phyloP scores from a whole-genome alignment of 2,329 filamentous ascomycete species.

The Ciborinia camelliae region DNA sequence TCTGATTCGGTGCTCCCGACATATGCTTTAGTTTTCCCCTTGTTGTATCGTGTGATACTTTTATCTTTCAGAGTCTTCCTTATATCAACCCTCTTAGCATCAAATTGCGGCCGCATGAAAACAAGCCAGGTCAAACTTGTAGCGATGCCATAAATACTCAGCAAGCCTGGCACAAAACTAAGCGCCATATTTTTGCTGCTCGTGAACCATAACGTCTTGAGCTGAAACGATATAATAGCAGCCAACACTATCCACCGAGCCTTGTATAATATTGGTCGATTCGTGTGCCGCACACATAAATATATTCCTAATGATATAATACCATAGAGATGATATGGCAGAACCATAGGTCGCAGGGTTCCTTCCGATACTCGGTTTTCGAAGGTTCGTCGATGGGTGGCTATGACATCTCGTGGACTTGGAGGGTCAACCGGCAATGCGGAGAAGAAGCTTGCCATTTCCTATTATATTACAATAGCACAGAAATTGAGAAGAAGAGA shows the following conservation, averaged over 20 bases:
- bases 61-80: conserved; percentile 29
- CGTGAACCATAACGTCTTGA: conserved; percentile 42
- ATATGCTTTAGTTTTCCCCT: not conserved
- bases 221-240: conserved; percentile 44
- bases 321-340: conserved; percentile 51
- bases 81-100: conserved; percentile 46
- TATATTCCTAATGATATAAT: conserved; percentile 50
- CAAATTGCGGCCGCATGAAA: conserved; percentile 54
- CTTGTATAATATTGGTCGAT: conserved; percentile 49
- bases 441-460: conserved; percentile 10
- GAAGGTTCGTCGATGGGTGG: conserved; percentile 42
- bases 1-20: not conserved
- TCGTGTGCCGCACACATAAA: conserved; percentile 52
- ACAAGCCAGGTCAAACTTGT: conserved; percentile 50
- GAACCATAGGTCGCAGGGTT: conserved; percentile 46
- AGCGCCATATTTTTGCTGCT: conserved; percentile 51
- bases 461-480: not conserved
- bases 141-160: conserved; percentile 50
- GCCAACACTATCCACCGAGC: conserved; percentile 50
- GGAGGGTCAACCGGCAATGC: conserved; percentile 8
- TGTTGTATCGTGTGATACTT: not conserved
- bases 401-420: conserved; percentile 30
- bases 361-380: conserved; percentile 41
- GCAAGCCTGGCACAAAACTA: conserved; percentile 50
- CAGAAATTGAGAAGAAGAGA: not conserved